These are phyloP conservation scores for Isatis lusitanica DNA, from an alignment of 441 rosid species.

Conservation along the genomic window DNA sequence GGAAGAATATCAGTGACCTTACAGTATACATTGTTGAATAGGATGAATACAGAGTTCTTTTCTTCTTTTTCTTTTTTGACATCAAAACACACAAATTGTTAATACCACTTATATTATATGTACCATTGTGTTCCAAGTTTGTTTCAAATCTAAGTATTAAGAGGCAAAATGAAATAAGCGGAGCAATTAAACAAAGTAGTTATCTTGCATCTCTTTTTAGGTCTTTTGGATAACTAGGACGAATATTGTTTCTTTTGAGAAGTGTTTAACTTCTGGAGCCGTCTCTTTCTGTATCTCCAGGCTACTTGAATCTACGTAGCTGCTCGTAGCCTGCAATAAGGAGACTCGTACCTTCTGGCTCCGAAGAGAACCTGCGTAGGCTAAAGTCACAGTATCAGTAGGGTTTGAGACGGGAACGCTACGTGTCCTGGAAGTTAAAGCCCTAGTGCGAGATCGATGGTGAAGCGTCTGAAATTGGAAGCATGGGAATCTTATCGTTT, in stretches of 20 bases:
- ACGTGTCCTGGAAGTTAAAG: slow-evolving; percentile 44
- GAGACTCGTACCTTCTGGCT: slow-evolving; percentile 76
- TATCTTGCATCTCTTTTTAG: not conserved
- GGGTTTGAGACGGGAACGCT: slow-evolving; percentile 71
- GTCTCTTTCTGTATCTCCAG: slow-evolving; percentile 74
- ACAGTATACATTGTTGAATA: not conserved
- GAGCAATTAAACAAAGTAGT: not conserved
- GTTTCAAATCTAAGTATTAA: not conserved
- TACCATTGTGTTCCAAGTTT: not conserved
- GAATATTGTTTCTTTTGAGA: not conserved
- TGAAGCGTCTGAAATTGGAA: slow-evolving; percentile 43
- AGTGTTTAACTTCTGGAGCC: slow-evolving; percentile 37
- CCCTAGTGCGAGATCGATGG: slow-evolving; percentile 31
- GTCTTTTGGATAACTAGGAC: not conserved
- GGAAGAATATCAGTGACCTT: not conserved
- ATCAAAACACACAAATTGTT: not conserved
- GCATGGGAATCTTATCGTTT: slow-evolving; percentile 72
- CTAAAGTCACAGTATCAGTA: slow-evolving; percentile 44
- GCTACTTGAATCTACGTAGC: slow-evolving; percentile 74
- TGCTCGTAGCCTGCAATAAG: slow-evolving; percentile 70
- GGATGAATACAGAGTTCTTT: not conserved
- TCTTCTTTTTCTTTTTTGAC: not conserved
- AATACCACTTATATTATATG: not conserved
- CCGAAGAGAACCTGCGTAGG: slow-evolving; percentile 78
- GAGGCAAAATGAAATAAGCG: not conserved